Evolutionary conservation across 2,329 filamentous ascomycete genomes (phyloP).

Genomic region (Harringtonia aguacate): DNA sequence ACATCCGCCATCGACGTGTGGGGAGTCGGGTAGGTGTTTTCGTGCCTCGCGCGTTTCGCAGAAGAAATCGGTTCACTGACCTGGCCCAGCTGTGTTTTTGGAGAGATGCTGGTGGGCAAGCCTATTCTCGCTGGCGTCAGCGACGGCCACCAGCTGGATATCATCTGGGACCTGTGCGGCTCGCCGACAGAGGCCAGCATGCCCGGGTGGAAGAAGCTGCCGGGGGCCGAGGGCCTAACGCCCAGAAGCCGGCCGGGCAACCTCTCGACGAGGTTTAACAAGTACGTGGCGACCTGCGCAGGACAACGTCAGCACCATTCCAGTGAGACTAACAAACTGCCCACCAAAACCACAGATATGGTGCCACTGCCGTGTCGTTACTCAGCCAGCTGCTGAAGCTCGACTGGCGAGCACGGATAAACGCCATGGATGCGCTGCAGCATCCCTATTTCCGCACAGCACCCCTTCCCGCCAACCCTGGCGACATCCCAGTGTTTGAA

Average conservation of each 20-base stretch:
- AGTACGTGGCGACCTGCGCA: conserved; percentile 30
- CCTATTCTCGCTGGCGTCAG: conserved; percentile 87
- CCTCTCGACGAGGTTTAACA: conserved; percentile 62
- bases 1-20: conserved; percentile 98
- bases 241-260: conserved; percentile 53
- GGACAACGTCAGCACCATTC: too few species aligned
- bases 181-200: conserved; percentile 83
- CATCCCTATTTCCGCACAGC: conserved; percentile 81
- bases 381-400: conserved; percentile 75
- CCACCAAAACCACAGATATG: conserved; percentile 40
- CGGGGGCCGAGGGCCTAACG: conserved; percentile 66
- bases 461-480: conserved; percentile 69
- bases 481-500: conserved; percentile 83
- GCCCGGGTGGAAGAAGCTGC: conserved; percentile 79
- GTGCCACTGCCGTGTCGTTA: conserved; percentile 64
- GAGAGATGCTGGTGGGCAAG: conserved; percentile 91
- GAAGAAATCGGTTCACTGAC: conserved; percentile 13
- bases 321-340: conserved; percentile 9
- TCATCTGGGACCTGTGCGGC: conserved; percentile 90
- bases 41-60: neutral
- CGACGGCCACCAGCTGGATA: conserved; percentile 78
- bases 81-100: conserved; percentile 73
- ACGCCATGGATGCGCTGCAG: conserved; percentile 85
- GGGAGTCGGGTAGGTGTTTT: conserved; percentile 71
- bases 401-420: conserved; percentile 81